A percentile compares a stretch with the other conserved stretches of the same genome.
Evolutionary conservation across 192 early-diverging fungal species (phyloP).

Genomic region (Piromyces finnis): DNA sequence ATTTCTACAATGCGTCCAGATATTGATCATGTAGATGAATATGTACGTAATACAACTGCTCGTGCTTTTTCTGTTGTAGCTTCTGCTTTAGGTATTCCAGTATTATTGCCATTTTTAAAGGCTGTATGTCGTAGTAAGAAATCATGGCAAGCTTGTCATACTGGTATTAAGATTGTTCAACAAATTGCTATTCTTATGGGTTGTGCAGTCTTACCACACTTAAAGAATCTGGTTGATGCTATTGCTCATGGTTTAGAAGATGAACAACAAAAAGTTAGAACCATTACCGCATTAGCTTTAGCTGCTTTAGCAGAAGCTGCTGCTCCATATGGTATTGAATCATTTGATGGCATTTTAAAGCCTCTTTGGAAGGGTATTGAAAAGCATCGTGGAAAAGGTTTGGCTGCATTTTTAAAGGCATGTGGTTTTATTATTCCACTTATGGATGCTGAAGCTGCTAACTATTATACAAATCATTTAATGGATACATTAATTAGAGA

Average conservation of each 20-base stretch:
- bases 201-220: constrained; percentile 85
- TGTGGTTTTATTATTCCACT: constrained; percentile 95
- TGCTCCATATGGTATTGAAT: constrained; percentile 96
- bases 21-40: constrained; percentile 95
- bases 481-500: constrained; percentile 85
- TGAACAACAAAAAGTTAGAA: constrained; percentile 91
- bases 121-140: constrained; percentile 90
- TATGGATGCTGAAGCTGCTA: constrained; percentile 90
- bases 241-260: constrained; percentile 84
- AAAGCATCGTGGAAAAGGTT: constrained; percentile 84
- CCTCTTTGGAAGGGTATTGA: constrained; percentile 87
- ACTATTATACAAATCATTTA: constrained; percentile 83
- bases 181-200: constrained; percentile 91
- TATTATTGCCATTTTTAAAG: constrained; percentile 83
- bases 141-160: constrained; percentile 97
- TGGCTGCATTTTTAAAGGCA: constrained; percentile 97
- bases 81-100: constrained; percentile 85
- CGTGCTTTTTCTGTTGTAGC: constrained; percentile 95
- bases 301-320: constrained; percentile 91
- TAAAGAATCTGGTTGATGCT: constrained; percentile 78
- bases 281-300: constrained; percentile 84
- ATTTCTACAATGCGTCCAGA: constrained; percentile 98
- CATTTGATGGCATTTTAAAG: constrained; percentile 75
- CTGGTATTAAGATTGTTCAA: constrained; percentile 92
- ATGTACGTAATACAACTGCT: constrained; percentile 93